Evolutionary conservation across 768 basidiomycete species (phyloP).

Genomic region (Stropharia rugosoannulata): DNA sequence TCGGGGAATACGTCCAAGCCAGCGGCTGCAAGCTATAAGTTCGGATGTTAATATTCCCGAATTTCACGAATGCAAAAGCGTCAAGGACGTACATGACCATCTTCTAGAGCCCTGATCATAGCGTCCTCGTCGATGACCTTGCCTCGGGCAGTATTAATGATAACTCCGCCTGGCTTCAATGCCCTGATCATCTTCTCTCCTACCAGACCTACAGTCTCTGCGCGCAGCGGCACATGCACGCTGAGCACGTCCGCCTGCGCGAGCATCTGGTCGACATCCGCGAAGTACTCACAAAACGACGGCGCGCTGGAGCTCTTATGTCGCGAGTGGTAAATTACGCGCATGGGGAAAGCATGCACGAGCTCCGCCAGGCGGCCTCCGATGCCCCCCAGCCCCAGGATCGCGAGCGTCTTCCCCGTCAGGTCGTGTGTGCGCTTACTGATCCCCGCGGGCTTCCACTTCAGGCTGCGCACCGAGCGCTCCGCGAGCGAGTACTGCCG

Average conservation of each 20-base stretch:
- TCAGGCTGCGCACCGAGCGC: conserved; percentile 49
- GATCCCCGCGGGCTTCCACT: conserved; percentile 59
- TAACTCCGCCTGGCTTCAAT: conserved; percentile 74
- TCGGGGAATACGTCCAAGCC: conserved; percentile 88
- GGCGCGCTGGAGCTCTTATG: conserved; percentile 58
- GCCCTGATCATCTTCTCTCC: conserved; percentile 73
- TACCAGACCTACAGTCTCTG: conserved; percentile 72
- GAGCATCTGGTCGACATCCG: conserved; percentile 62
- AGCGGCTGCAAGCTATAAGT: conserved; percentile 64
- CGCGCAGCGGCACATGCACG: conserved; percentile 78
- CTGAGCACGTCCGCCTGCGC: conserved; percentile 78
- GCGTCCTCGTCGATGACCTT: conserved; percentile 89
- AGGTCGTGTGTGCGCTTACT: conserved; percentile 58
- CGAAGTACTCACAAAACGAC: conserved; percentile 75
- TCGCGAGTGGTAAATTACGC: conserved; percentile 78
- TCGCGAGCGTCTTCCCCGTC: conserved; percentile 65
- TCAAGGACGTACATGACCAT: conserved; percentile 70
- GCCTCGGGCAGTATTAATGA: conserved; percentile 90
- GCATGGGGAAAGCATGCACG: conserved; percentile 84
- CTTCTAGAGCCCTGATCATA: conserved; percentile 80
- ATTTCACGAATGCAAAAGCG: neutral
- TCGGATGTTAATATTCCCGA: conserved; percentile 5
- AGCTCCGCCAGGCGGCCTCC: conserved; percentile 70
- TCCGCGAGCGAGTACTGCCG: conserved; percentile 74
- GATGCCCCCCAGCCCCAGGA: conserved; percentile 79